phyloP scores from a whole-genome alignment of 1,284 basidiomycete species.

The Naganishia cerealis region DNA sequence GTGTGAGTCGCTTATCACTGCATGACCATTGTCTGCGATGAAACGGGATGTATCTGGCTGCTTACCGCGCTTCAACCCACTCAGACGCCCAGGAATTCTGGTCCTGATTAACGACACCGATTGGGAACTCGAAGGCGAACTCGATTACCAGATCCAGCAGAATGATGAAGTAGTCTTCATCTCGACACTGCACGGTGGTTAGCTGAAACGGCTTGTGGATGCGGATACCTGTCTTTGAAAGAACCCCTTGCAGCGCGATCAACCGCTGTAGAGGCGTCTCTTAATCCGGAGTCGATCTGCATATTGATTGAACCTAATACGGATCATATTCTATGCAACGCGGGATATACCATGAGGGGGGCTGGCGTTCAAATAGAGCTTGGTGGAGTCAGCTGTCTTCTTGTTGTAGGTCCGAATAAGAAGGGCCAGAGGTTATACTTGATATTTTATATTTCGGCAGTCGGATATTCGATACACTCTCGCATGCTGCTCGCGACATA shows the following conservation, averaged over 20 bases:
- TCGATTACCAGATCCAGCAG: constrained; percentile 75
- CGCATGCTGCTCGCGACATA: neutral
- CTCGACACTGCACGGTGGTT: constrained; percentile 90
- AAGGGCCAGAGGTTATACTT: neutral
- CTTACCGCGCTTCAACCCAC: neutral
- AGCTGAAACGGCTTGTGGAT: constrained; percentile 15
- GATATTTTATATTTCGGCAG: neutral
- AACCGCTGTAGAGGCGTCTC: neutral
- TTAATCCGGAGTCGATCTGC: neutral
- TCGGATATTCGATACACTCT: neutral
- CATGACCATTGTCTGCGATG: neutral
- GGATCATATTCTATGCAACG: neutral
- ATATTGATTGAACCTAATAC: neutral
- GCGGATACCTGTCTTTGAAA: neutral
- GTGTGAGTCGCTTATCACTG: constrained; percentile 65
- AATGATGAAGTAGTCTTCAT: constrained; percentile 93
- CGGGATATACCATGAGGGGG: neutral
- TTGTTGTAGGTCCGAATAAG: neutral
- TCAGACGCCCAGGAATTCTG: constrained; percentile 88
- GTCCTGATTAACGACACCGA: constrained; percentile 95
- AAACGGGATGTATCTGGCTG: neutral
- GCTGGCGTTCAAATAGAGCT: neutral
- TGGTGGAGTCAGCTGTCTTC: neutral
- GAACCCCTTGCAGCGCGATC: neutral
- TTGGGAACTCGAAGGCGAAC: constrained; percentile 96